phyloP scores from a whole-genome alignment of 2,329 filamentous ascomycete genomes.

The Scopulariopsis brevicaulis region DNA sequence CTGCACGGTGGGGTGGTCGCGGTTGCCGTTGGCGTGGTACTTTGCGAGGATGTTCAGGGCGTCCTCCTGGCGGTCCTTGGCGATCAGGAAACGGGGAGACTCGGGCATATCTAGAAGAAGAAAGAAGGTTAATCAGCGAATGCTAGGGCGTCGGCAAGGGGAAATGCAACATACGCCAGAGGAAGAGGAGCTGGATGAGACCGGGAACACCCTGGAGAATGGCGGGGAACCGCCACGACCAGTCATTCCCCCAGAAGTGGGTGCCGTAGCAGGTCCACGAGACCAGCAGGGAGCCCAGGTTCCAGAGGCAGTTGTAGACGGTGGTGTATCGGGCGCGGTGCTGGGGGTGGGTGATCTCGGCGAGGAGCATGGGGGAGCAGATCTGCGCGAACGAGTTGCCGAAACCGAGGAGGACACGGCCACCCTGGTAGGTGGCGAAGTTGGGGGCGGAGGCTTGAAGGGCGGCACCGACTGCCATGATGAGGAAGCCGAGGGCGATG shows the following conservation, averaged over 20 bases:
- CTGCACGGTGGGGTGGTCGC: conserved; percentile 47
- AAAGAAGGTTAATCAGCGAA: not conserved
- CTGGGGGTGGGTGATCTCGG: conserved; percentile 57
- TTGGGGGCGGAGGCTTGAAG: conserved; percentile 29
- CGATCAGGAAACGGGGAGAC: conserved; percentile 53
- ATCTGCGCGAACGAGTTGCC: conserved; percentile 55
- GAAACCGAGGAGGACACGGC: conserved; percentile 41
- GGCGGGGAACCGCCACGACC: conserved; percentile 57
- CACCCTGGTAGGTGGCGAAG: conserved; percentile 29
- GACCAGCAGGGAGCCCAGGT: conserved; percentile 35
- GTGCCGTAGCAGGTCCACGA: not conserved
- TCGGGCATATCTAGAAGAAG: conserved; percentile 37
- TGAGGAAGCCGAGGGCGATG: conserved; percentile 29
- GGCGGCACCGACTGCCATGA: conserved; percentile 32
- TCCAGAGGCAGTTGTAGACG: conserved; percentile 60
- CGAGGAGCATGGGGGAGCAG: conserved; percentile 51
- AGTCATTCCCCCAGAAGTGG: conserved; percentile 23
- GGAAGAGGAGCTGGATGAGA: conserved; percentile 44
- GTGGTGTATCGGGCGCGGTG: conserved; percentile 54
- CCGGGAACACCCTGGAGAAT: conserved; percentile 53
- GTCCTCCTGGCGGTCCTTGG: conserved; percentile 51
- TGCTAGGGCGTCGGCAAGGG: not conserved
- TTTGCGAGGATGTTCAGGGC: conserved; percentile 49
- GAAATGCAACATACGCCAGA: conserved; percentile 37
- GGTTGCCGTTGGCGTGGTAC: conserved; percentile 51